phyloP scores from a whole-genome alignment of 1,139 yeast species.

The Blastobotrys indianensis region DNA sequence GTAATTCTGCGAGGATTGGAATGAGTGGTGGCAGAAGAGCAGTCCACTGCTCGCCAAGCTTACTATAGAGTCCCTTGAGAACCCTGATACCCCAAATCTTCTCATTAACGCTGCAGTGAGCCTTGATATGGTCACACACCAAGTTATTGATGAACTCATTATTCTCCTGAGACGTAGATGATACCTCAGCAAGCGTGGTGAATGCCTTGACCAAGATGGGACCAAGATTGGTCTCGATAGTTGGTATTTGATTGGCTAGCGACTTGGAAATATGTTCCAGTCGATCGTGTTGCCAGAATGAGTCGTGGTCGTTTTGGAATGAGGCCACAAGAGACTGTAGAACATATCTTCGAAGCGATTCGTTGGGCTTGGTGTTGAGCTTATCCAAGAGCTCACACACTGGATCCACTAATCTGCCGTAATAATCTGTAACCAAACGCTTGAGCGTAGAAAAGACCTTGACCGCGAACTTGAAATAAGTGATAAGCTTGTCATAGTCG shows the following conservation, averaged over 20 bases:
- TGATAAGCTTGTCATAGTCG: slow-evolving; percentile 40
- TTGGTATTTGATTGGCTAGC: slow-evolving; percentile 58
- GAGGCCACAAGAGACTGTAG: slow-evolving; percentile 69
- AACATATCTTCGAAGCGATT: slow-evolving; percentile 60
- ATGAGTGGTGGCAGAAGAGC: slow-evolving; percentile 86
- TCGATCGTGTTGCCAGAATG: slow-evolving; percentile 88
- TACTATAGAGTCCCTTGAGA: slow-evolving; percentile 69
- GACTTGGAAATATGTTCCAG: slow-evolving; percentile 64
- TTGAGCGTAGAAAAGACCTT: slow-evolving; percentile 76
- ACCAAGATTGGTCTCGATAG: slow-evolving; percentile 52
- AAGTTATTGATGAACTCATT: slow-evolving; percentile 58
- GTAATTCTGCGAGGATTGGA: slow-evolving; percentile 88
- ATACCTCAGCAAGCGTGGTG: slow-evolving; percentile 66
- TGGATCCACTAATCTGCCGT: slow-evolving; percentile 75
- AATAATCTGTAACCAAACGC: slow-evolving; percentile 84
- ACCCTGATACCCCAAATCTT: slow-evolving; percentile 82
- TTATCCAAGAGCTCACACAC: slow-evolving; percentile 47
- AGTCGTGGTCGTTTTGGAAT: slow-evolving; percentile 84
- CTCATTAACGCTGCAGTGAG: slow-evolving; percentile 40
- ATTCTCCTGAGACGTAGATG: slow-evolving; percentile 73
- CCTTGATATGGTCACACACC: slow-evolving; percentile 52
- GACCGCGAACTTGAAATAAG: slow-evolving; percentile 83
- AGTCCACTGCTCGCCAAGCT: slow-evolving; percentile 94
- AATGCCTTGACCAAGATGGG: slow-evolving; percentile 69
- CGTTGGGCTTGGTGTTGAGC: slow-evolving; percentile 26